Evolutionary conservation across 768 basidiomycete species (phyloP), one percentile per base, ranked within the genome.

Genomic region (Mycena leptocephala): DNA sequence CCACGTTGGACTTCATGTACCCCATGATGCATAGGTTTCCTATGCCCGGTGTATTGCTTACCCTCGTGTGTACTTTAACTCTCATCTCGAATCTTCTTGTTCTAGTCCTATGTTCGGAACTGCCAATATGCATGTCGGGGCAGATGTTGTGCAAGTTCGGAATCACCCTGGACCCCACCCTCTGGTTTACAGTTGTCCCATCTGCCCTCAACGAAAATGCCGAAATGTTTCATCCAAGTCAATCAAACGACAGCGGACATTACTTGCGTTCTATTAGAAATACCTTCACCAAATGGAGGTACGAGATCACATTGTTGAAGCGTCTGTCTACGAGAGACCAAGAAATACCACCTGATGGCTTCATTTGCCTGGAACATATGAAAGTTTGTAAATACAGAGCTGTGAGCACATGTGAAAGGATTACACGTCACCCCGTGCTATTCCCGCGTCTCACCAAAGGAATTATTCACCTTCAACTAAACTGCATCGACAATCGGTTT

Each of bases 31-130:
- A 51, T 51, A 51, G 48, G 48, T 51, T 51, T 51, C 48, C 48
- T 1, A 51, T 51, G 48, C 48, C 48, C 48, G n/a, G 48, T 51
- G 48, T 51, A n/a, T 51, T 51, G 22, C 48, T 51, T 20, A 51
- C 48, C 55, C 30, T 56, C 55, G 55, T 56, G 55, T 56, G 55
- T 56, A 56, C 55, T 56, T 56, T 56, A 56, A 56, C 26, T 56
- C 30, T 56, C 55, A 56, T 56, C 55, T 56, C 55, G 55, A 56
- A 56, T 56, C 55, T 56, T 56, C 55, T 56, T 56, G 55, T 56
- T 18, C 55, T 56, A 5, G 55, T 56, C 28, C 10, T 28, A 18
- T 16, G 55, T 56, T 56, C 55, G 55, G 55, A 56, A 56, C 55
- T 56, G 55, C 55, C 55, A 30, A 28, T 56, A 18, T 56, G 55